A percentile compares a stretch with the other conserved stretches of the same genome.
Conservation (phyloP, 108 stramenopile genomes). For the Licmophora abbreviata region DNA sequence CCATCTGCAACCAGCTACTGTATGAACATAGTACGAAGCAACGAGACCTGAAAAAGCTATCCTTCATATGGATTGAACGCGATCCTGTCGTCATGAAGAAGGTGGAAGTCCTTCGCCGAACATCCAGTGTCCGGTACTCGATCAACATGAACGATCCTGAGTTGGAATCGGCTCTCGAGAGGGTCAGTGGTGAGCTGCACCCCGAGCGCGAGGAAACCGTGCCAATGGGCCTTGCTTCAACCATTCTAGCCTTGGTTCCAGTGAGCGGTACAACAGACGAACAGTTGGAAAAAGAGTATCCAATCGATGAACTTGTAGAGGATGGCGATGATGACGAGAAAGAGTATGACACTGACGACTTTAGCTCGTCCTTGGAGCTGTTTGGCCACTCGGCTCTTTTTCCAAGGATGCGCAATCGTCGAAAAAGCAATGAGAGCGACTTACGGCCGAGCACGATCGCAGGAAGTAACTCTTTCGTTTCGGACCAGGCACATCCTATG, state of each 20-base stretch:
- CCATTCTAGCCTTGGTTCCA: slow-evolving; percentile 5
- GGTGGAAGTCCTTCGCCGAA: slow-evolving; percentile 1
- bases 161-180: neutral
- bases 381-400: too few species aligned
- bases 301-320: slow-evolving; percentile 1
- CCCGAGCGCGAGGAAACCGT: slow-evolving; percentile 2
- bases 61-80: slow-evolving; percentile 30
- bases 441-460: neutral
- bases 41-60: slow-evolving; percentile 24
- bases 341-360: too few species aligned
- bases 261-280: slow-evolving; percentile 1
- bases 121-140: slow-evolving; percentile 1
- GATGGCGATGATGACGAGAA: slow-evolving; percentile 2
- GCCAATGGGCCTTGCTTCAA: slow-evolving; percentile 1
- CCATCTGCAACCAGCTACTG: slow-evolving; percentile 16
- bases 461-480: neutral
- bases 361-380: too few species aligned
- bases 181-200: neutral
- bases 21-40: slow-evolving; percentile 13
- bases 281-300: slow-evolving; percentile 8
- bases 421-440: neutral
- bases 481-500: too few species aligned
- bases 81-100: slow-evolving; percentile 13
- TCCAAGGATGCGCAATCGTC: neutral
- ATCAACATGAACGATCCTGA: neutral